Base-by-base conservation (phyloP, 2,329 filamentous ascomycete genomes). In the Ceratocystis harringtonii region DNA sequence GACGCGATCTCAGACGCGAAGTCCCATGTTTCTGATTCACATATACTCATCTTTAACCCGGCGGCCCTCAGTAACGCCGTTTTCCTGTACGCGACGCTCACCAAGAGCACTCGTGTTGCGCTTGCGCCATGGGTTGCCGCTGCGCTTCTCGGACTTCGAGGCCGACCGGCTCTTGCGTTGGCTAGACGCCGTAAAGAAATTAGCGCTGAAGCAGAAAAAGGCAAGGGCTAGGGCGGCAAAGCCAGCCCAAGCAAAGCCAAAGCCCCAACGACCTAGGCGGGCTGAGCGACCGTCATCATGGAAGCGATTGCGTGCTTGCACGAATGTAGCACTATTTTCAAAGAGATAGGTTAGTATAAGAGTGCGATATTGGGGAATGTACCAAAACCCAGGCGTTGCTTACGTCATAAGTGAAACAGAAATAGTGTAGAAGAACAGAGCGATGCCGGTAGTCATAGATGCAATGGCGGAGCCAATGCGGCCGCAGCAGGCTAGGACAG, bases 211-310 rank as follows among this genome's bases (percentile, higher is more conserved):
- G 66, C 90, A 76, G 36, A 89, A 69, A 3, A 81, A 82, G 17
- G 87, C 81, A 69, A 92, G 73, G 69, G 90, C 76, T 70, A 89
- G 81, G 64, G 81, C 81, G 8, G 81, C 82, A 75, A 85, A 84
- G 1, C 87, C 81, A 17, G 80, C 85, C 89, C 89, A 94, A 68
- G 84, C 85, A 76, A 91, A 92, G 57, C 82, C 89, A 71, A 90
- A 89, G 22, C 84, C 86, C 71, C 86, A 88, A 41, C 71, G 72
- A 64, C 89, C 89, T 45, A 94, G 73, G 10, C 73, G 74, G 36
- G 89, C 87, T 19, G 73, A 72, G 65, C 83, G 81, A 68, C 79
- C 81, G 65, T 75, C 79, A 44, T 72, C 71, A 44, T 75, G 75
- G 79, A 92, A 92, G 45, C 76, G 78, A 70, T 90, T 77, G 72